Conservation (phyloP, 2,329 filamentous ascomycete species). For the Reticulascus tulasneorum region DNA sequence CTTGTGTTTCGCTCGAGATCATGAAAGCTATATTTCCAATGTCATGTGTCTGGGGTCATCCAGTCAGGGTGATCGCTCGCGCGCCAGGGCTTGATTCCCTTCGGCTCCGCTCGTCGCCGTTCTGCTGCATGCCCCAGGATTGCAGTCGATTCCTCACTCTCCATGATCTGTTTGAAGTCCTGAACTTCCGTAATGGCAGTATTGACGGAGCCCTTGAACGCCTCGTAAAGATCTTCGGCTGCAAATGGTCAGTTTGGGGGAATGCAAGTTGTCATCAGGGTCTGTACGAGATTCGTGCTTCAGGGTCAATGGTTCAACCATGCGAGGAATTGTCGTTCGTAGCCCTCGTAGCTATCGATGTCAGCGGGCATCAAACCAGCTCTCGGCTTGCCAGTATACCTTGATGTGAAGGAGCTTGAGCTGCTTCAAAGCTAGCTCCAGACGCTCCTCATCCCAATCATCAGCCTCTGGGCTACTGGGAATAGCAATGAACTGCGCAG, state of each 20-base stretch:
- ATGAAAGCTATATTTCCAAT: no score
- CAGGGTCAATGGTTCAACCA: conserved; percentile 47
- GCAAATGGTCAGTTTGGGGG: conserved; percentile 15
- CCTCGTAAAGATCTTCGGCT: conserved; percentile 48
- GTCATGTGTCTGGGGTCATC: conserved; percentile 22
- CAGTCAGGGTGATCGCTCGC: conserved; percentile 57
- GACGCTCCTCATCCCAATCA: conserved; percentile 43
- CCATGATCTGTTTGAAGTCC: conserved; percentile 45
- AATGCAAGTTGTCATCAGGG: neutral
- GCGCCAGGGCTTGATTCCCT: conserved; percentile 56
- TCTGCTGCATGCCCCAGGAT: conserved; percentile 49
- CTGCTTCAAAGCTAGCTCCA: conserved; percentile 45
- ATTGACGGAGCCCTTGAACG: conserved; percentile 44
- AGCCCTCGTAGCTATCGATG: conserved; percentile 38
- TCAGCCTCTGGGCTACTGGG: conserved; percentile 21
- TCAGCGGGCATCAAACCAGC: conserved; percentile 6
- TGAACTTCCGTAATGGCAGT: conserved; percentile 47
- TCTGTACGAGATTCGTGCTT: conserved; percentile 49
- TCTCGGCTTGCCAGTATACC: conserved; percentile 27
- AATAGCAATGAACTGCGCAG: no score
- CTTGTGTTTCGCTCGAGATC: no score
- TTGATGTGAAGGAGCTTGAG: conserved; percentile 53
- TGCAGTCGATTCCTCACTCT: conserved; percentile 41
- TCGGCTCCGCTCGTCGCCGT: conserved; percentile 51
- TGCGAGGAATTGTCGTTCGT: conserved; percentile 44